Conservation (phyloP, 148 eudicot species). For the Rhododendron mucronatum region DNA sequence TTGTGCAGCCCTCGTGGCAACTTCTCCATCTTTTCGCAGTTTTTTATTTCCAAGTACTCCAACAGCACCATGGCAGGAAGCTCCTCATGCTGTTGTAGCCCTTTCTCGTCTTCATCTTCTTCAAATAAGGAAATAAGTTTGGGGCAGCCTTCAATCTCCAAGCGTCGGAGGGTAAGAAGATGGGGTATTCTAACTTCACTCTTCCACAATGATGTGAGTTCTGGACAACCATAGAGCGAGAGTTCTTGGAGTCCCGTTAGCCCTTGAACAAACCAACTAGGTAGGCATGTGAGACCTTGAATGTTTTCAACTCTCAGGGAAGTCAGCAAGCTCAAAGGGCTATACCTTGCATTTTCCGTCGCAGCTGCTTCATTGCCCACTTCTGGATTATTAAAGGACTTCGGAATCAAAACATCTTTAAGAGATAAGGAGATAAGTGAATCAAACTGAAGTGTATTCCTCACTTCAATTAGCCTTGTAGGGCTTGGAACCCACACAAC, state of each 20-base stretch:
- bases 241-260: neutral
- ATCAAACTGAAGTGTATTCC: neutral
- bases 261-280: neutral
- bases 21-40: too few species aligned
- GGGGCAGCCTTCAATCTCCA: neutral
- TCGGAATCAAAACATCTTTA: neutral
- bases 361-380: neutral
- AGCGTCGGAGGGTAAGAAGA: neutral
- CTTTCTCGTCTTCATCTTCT: too few species aligned
- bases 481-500: neutral
- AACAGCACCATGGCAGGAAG: neutral
- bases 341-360: neutral
- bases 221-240: neutral
- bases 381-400: neutral
- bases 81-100: neutral
- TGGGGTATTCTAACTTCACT: neutral
- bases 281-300: neutral
- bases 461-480: neutral
- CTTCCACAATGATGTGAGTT: neutral
- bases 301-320: neutral
- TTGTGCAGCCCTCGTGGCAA: neutral
- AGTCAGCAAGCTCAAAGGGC: neutral
- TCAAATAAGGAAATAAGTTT: neutral
- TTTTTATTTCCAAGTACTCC: too few species aligned
- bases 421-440: neutral